Evolutionary conservation across 441 rosid species (phyloP).

Genomic region (Adansonia madagascariensis): DNA sequence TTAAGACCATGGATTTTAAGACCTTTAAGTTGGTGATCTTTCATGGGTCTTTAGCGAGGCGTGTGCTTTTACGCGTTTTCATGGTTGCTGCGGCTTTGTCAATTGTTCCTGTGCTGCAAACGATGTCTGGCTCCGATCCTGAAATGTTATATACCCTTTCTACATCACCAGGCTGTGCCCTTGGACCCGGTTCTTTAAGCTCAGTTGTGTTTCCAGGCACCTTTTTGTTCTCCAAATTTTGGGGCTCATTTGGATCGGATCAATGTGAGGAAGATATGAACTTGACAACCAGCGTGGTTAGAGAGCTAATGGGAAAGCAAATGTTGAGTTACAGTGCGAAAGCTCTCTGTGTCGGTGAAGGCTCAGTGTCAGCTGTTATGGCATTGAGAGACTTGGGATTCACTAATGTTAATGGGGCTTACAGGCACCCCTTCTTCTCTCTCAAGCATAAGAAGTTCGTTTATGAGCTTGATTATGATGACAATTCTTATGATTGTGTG

Average conservation of each 20-base stretch:
- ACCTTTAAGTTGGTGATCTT: slow-evolving; percentile 43
- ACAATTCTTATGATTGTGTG: slow-evolving; percentile 66
- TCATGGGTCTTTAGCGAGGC: slow-evolving; percentile 48
- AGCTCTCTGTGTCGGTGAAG: slow-evolving; percentile 67
- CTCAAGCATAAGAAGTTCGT: slow-evolving; percentile 48
- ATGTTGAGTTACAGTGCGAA: slow-evolving; percentile 49
- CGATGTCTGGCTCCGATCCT: slow-evolving; percentile 31
- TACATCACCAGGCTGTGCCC: slow-evolving; percentile 22
- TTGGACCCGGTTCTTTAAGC: slow-evolving; percentile 27
- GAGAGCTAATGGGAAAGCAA: slow-evolving; percentile 53
- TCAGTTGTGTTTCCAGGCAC: slow-evolving; percentile 30
- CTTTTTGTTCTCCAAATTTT: slow-evolving; percentile 35
- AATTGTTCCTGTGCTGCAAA: slow-evolving; percentile 45
- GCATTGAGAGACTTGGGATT: slow-evolving; percentile 66
- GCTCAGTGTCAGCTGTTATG: slow-evolving; percentile 49
- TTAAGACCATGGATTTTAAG: slow-evolving; percentile 54
- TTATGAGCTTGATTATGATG: slow-evolving; percentile 56
- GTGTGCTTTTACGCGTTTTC: slow-evolving; percentile 49
- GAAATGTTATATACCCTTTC: slow-evolving; percentile 21
- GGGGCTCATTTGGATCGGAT: slow-evolving; percentile 40
- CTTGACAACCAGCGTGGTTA: slow-evolving; percentile 48
- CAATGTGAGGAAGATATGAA: slow-evolving; percentile 48
- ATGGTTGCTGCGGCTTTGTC: slow-evolving; percentile 43
- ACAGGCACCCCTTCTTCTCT: slow-evolving; percentile 58
- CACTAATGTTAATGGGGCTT: slow-evolving; percentile 45